These are phyloP conservation scores for Gracilaria domingensis DNA, from an alignment of 23 red algal species.

Conservation along the genomic window DNA sequence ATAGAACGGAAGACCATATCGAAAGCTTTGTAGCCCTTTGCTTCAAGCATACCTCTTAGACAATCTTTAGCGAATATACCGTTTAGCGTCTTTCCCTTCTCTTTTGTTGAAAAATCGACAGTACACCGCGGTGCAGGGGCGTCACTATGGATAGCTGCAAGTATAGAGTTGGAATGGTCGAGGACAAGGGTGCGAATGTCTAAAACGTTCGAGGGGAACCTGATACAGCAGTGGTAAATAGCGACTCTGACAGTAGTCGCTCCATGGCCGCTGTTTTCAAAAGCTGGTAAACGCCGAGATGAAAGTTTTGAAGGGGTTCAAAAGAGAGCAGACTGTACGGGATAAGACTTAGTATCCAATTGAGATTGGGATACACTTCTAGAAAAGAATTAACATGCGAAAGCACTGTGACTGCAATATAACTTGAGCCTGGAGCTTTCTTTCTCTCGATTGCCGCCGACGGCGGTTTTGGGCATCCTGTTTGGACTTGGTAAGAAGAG, in stretches of 20 bases:
- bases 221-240: background rate
- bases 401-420: background rate
- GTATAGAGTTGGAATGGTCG: constrained; percentile 5
- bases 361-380: background rate
- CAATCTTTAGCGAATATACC: background rate
- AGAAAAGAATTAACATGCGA: background rate
- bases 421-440: background rate
- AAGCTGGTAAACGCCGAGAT: constrained; percentile 6
- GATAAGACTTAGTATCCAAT: background rate
- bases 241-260: background rate
- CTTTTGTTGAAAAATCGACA: background rate
- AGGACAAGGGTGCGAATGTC: constrained; percentile 3
- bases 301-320: constrained; percentile 30
- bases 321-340: constrained; percentile 26
- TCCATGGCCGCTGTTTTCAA: constrained; percentile 20
- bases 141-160: background rate
- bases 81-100: background rate
- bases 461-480: background rate
- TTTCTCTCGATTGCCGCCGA: background rate
- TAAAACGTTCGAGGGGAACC: background rate
- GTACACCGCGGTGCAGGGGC: background rate
- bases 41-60: constrained; percentile 37
- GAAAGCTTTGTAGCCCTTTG: constrained; percentile 29
- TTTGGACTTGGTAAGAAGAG: background rate
- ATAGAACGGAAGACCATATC: constrained; percentile 62